Conservation (phyloP, 1,284 basidiomycete species). For the Caloboletus firmus region DNA sequence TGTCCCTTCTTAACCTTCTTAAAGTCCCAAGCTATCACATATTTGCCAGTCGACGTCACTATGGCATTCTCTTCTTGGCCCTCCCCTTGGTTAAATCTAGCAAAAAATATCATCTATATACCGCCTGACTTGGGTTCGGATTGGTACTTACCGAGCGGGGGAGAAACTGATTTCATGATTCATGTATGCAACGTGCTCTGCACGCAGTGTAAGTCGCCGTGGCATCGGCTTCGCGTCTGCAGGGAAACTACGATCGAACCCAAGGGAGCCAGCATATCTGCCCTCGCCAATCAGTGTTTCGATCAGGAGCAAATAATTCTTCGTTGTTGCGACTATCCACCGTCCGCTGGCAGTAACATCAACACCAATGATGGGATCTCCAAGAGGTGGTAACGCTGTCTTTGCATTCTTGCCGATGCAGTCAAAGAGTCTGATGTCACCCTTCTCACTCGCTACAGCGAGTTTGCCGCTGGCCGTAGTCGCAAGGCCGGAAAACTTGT, state of each 20-base stretch:
- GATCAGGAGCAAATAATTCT: conserved; percentile 92
- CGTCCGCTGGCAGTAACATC: conserved; percentile 94
- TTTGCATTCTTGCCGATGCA: conserved; percentile 98
- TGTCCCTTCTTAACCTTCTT: conserved; percentile 90
- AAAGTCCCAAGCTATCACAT: conserved; percentile 96
- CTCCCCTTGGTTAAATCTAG: conserved; percentile 89
- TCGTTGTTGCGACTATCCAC: conserved; percentile 95
- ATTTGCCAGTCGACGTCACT: conserved; percentile 94
- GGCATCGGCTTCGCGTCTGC: conserved; percentile 92
- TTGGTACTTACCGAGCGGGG: conserved; percentile 71
- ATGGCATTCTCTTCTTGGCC: conserved; percentile 92
- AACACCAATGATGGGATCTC: conserved; percentile 93
- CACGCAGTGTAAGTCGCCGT: conserved; percentile 82
- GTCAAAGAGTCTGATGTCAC: conserved; percentile 95
- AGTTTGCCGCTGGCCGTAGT: conserved; percentile 88
- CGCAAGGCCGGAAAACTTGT: conserved; percentile 91
- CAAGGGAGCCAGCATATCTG: conserved; percentile 80
- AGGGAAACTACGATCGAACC: conserved; percentile 96
- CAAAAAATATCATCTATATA: background rate
- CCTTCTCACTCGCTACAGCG: conserved; percentile 94
- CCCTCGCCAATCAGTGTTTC: conserved; percentile 95
- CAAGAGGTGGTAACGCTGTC: conserved; percentile 94
- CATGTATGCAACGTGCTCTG: conserved; percentile 97
- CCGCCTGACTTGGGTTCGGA: background rate
- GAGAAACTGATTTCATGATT: conserved; percentile 86